phyloP scores from a whole-genome alignment of 1,139 yeast species.

The Arxiozyma heterogenica region DNA sequence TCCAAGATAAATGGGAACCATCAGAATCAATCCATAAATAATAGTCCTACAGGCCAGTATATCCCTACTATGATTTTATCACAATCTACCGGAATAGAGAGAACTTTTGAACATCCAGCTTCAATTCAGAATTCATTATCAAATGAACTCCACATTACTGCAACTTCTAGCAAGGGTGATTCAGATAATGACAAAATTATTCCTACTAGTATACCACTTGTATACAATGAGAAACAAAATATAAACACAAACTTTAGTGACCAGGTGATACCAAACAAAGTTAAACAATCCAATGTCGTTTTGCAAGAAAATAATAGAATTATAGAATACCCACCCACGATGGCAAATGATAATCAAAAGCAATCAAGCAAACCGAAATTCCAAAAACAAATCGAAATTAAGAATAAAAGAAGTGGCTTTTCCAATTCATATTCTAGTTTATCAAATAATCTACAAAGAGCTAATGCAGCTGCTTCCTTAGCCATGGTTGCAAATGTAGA shows the following conservation, averaged over 20 bases:
- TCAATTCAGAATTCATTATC: conserved; percentile 27
- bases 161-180: neutral
- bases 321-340: neutral
- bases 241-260: neutral
- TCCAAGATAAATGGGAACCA: neutral
- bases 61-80: conserved; percentile 38
- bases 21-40: neutral
- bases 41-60: conserved; percentile 22
- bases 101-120: conserved; percentile 32
- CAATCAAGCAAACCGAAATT: neutral
- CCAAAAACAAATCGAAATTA: neutral
- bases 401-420: conserved; percentile 12
- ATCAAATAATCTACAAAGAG: conserved; percentile 23
- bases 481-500: conserved; percentile 5
- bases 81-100: conserved; percentile 43
- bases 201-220: neutral
- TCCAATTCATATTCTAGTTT: conserved; percentile 28
- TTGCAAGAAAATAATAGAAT: neutral
- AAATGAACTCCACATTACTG: neutral
- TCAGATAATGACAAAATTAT: neutral
- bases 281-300: neutral
- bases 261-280: neutral
- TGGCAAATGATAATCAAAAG: neutral
- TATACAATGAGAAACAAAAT: neutral
- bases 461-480: conserved; percentile 7